Evolutionary conservation across 1,139 yeast genomes (phyloP), one percentile per base, ranked within the genome.

Genomic region (Schwanniomyces etchellsii): DNA sequence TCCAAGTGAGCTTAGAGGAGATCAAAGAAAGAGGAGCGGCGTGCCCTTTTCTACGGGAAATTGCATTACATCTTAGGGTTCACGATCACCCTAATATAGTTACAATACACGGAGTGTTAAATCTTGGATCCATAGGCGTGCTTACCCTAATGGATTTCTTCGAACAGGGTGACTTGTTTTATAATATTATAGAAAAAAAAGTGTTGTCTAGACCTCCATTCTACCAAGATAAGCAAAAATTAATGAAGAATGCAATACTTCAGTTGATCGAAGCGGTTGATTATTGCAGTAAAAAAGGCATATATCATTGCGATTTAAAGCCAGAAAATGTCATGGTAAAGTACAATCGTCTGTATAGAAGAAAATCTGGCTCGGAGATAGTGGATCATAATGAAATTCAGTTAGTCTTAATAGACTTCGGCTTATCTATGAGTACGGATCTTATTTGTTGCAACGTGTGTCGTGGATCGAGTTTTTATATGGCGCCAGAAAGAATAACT

Each of bases 261-360:
- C 96, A 88, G 53, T 60, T 88, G 29, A 60, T 85, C 13, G 85
- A 81, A 37, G 94, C 80, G 1, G 65, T 88, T 20, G 66, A 70
- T 27, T 80, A 76, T 54, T 82, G 95, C 48, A 85, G 81, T 44
- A 60, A 69, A 9, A 60, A 66, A 26, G 74, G 77, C 22, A 74
- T 88, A 10, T 88, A 73, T 47, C 96, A 88, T 51, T 88, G 96
- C 55, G 96, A 88, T 53, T 69, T 88, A 44, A 86, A 88, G 55
- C 96, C 96, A 1, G 96, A 88, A 55, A 88, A 88, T 51, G 73
- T 88, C 28, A 63, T 88, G 62, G 77, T 81, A 11, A 46, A 47
- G 14, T 64, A 58, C 38, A 52, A 64, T 35, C 48, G 47, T 4
- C 30, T 45, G 28, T 60, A 63, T 40, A 39, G 34, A 23, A 45